Evolutionary conservation across 2,329 filamentous ascomycete genomes (phyloP).

Genomic region (Xylariaceae sp.): DNA sequence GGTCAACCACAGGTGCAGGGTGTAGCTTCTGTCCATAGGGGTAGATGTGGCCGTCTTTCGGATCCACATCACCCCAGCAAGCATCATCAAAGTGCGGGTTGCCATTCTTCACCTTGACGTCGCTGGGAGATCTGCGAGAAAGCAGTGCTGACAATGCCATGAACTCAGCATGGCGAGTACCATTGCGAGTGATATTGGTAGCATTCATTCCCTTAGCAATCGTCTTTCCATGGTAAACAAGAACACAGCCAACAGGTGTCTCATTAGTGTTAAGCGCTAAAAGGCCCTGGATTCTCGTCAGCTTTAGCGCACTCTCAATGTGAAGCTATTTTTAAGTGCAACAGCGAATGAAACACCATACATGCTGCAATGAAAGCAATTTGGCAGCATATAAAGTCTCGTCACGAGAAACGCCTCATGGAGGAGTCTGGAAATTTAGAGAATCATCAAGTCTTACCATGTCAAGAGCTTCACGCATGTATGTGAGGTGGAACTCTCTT

Average conservation of each 20-base stretch:
- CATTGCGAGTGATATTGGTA: constrained; percentile 85
- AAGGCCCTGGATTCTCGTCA: constrained; percentile 60
- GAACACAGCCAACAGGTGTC: constrained; percentile 93
- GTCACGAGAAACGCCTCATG: background rate
- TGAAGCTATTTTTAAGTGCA: background rate
- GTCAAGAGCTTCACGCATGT: constrained; percentile 80
- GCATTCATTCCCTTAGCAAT: constrained; percentile 95
- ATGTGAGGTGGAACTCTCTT: constrained; percentile 48
- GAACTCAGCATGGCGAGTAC: constrained; percentile 93
- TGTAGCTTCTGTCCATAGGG: constrained; percentile 59
- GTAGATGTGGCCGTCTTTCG: constrained; percentile 52
- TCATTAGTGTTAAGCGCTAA: constrained; percentile 81
- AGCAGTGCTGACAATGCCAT: constrained; percentile 67
- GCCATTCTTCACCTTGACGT: constrained; percentile 20
- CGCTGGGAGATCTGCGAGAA: constrained; percentile 36
- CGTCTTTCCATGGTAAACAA: constrained; percentile 74
- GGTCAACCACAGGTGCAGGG: constrained; percentile 55
- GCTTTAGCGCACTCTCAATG: constrained; percentile 8
- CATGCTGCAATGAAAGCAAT: background rate
- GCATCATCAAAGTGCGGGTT: constrained; percentile 35
- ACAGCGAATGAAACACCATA: background rate
- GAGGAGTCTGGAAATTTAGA: constrained; percentile 1
- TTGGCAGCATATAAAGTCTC: background rate
- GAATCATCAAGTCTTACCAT: constrained; percentile 56
- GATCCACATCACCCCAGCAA: constrained; percentile 49